Conservation (phyloP, 1,139 yeast species). For the Saccharomyces hybrid region DNA sequence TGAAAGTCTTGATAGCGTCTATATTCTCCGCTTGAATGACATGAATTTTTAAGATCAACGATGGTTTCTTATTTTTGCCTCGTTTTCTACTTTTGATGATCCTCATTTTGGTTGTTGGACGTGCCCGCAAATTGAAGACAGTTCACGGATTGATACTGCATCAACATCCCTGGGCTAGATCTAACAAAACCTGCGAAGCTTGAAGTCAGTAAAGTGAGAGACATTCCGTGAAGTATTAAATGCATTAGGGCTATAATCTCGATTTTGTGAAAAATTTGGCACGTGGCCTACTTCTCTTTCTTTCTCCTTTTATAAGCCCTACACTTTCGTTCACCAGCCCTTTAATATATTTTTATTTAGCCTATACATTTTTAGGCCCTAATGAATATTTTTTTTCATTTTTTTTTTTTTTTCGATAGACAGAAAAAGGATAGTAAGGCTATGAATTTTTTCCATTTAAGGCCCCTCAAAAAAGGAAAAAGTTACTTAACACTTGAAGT, state of each 20-base stretch:
- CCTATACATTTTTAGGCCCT: background rate
- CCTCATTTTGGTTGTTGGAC: slow-evolving; percentile 9
- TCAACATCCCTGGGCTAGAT: background rate
- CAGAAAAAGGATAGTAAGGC: background rate
- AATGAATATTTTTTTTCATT: background rate
- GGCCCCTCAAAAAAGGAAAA: background rate
- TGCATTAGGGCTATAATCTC: background rate
- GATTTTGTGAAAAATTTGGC: background rate
- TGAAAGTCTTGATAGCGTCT: slow-evolving; percentile 20
- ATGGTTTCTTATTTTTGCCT: slow-evolving; percentile 9
- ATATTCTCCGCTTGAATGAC: slow-evolving; percentile 21
- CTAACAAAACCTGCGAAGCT: background rate
- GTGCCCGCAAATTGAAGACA: background rate
- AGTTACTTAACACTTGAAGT: background rate
- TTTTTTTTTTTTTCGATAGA: background rate
- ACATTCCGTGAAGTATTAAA: background rate
- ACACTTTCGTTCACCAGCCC: background rate
- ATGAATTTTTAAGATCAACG: slow-evolving; percentile 17
- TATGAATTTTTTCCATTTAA: background rate
- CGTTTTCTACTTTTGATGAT: slow-evolving; percentile 15
- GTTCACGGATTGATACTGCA: background rate
- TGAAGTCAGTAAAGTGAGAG: background rate
- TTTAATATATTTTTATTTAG: background rate
- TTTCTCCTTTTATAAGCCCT: background rate
- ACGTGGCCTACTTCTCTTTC: background rate